Base-by-base conservation (phyloP, 2,329 filamentous ascomycete species). In the Cladophialophora bantiana region DNA sequence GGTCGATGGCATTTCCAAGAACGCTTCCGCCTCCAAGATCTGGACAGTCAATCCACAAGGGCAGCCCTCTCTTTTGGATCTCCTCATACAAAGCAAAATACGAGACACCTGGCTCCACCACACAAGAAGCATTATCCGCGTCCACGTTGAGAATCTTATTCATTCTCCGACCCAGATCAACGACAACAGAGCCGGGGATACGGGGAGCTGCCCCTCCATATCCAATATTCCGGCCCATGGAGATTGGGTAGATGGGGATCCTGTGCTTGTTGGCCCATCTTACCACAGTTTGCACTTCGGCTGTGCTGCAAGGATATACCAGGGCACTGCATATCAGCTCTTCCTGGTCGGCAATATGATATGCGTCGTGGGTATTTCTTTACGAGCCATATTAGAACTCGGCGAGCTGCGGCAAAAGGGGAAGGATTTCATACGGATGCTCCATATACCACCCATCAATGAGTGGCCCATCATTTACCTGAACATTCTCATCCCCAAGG, bases 1-100 rank as follows among this genome's bases (percentile, higher is more conserved):
- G 77, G 62, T 83, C 82, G 26, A 83, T 75, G 5, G 82, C 77
- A 70, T 86, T 85, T 1, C 84, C 83, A 20, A 85, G 72, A 4
- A 85, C 78, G 40, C 78, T 80, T 0, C 83, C 83, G 73, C 83
- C 84, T 36, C 83, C 83, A 4, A 85, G 76, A 45, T 81, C 82
- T 0, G 83, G 81, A 40, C 78, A 79, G 66, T 81, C 81, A 1
- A 83, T 81, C 83, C 82, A 84, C 9, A 84, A 75, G 52, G 77
- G 79, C 59, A 81, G 58, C 7, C 68, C 68, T 50, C 76, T 66
- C 57, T 78, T 75, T 32, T 77, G 75, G 62, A 82, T 80, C 68
- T 81, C 77, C 10, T 77, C 72, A 62, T 83, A 81, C 3, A 84
- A 73, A 48, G 82, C 79, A 38, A 78, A 78, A 58, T 82, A 84